Evolutionary conservation across 2,329 filamentous ascomycete genomes (phyloP).

Genomic region (Penicillium vulpinum): DNA sequence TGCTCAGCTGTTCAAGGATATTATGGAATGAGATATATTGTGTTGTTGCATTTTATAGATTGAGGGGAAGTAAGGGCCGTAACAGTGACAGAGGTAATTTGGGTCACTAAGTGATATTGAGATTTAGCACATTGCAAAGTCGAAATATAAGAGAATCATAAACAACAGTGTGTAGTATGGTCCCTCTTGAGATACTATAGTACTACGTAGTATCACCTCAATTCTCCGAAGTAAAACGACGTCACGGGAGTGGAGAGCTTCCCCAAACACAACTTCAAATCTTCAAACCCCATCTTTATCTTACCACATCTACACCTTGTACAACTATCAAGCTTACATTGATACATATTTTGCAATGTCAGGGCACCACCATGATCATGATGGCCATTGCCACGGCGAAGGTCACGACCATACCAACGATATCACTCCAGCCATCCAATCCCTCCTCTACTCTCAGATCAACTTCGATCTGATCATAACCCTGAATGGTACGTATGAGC

Average conservation of each 20-base stretch:
- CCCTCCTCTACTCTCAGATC: conserved; percentile 87
- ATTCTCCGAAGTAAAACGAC: background rate
- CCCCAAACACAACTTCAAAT: conserved; percentile 8
- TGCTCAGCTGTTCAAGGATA: conserved; percentile 14
- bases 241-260: conserved; percentile 26
- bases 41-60: background rate
- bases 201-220: background rate
- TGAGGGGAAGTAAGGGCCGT: background rate
- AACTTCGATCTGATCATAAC: conserved; percentile 82
- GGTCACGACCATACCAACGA: conserved; percentile 88
- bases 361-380: conserved; percentile 40
- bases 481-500: conserved; percentile 62
- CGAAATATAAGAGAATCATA: background rate
- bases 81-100: background rate
- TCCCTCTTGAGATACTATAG: too few relatives aligned
- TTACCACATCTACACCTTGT: background rate
- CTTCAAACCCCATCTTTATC: background rate
- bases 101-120: too few relatives aligned
- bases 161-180: too few relatives aligned
- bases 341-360: conserved; percentile 30
- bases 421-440: conserved; percentile 85
- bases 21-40: background rate
- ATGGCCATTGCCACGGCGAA: conserved; percentile 50
- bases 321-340: background rate
- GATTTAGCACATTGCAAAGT: background rate